Evolutionary conservation across 2,329 filamentous ascomycete genomes (phyloP).

Genomic region (Daldinia sp.): DNA sequence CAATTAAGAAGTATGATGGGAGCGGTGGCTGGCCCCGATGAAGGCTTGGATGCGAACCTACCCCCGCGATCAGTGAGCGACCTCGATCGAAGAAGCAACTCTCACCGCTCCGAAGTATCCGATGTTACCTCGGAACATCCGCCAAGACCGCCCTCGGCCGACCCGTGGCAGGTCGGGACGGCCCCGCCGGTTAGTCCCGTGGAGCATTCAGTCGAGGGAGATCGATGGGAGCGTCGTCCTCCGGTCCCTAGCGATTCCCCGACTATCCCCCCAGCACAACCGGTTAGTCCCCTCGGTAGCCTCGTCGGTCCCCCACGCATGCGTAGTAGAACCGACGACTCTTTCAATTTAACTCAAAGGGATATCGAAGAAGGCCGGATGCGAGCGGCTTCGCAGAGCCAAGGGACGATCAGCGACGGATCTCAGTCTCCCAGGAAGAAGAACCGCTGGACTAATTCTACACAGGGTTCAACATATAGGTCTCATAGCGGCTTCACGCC

Average conservation of each 20-base stretch:
- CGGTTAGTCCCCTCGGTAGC: constrained; percentile 36
- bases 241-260: constrained; percentile 43
- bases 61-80: constrained; percentile 29
- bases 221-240: constrained; percentile 37
- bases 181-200: constrained; percentile 37
- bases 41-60: constrained; percentile 34
- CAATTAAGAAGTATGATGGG: constrained; percentile 39
- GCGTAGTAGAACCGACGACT: constrained; percentile 26
- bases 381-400: constrained; percentile 41
- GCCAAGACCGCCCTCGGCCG: constrained; percentile 51
- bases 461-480: constrained; percentile 40
- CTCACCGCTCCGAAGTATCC: constrained; percentile 38
- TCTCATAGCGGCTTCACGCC: constrained; percentile 37
- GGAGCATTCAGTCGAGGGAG: constrained; percentile 32
- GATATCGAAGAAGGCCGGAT: constrained; percentile 40
- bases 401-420: constrained; percentile 39
- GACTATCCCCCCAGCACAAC: constrained; percentile 43
- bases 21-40: constrained; percentile 39
- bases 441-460: constrained; percentile 46
- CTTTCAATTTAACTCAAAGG: constrained; percentile 19
- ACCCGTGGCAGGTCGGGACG: constrained; percentile 54
- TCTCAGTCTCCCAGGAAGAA: constrained; percentile 42
- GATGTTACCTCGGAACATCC: constrained; percentile 42
- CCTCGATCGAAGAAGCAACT: constrained; percentile 40
- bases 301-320: constrained; percentile 22